A percentile compares a stretch with the other conserved stretches of the same genome.
phyloP scores from a whole-genome alignment of 2,329 filamentous ascomycete species.

The Colletotrichum tamarilloi region DNA sequence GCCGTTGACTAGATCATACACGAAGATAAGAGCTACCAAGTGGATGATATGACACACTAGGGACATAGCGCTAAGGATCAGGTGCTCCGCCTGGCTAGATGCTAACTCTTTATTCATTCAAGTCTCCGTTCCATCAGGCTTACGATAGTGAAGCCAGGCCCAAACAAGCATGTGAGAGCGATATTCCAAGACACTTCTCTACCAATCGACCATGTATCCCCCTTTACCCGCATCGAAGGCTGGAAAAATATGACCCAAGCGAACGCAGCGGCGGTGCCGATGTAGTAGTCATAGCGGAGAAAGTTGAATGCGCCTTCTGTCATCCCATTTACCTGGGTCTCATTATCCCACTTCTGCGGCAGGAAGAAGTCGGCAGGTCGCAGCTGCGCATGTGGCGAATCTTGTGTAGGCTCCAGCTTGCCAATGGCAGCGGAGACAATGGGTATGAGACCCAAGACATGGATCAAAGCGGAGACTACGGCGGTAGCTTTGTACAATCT shows the following conservation, averaged over 20 bases:
- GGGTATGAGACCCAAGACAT: not conserved
- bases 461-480: not conserved
- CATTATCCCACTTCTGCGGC: not conserved
- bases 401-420: not conserved
- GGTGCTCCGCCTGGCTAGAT: not conserved
- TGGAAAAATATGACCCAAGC: not conserved
- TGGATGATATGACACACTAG: not conserved
- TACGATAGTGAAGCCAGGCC: not conserved
- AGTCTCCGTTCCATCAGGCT: conserved; percentile 3
- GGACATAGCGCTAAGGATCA: not conserved
- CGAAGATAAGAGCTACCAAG: not conserved
- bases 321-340: not conserved
- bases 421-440: not conserved
- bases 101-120: too few species aligned
- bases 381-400: not conserved
- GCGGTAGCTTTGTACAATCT: not conserved
- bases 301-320: conserved; percentile 2
- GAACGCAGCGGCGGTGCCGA: not conserved
- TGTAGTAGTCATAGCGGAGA: not conserved
- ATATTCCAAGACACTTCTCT: not conserved
- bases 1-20: not conserved
- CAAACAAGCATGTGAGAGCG: not conserved
- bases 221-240: not conserved
- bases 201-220: not conserved
- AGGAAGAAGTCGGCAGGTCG: not conserved